Evolutionary conservation across 1,284 basidiomycete genomes (phyloP).

Genomic region (Cystobasidium slooffiae): DNA sequence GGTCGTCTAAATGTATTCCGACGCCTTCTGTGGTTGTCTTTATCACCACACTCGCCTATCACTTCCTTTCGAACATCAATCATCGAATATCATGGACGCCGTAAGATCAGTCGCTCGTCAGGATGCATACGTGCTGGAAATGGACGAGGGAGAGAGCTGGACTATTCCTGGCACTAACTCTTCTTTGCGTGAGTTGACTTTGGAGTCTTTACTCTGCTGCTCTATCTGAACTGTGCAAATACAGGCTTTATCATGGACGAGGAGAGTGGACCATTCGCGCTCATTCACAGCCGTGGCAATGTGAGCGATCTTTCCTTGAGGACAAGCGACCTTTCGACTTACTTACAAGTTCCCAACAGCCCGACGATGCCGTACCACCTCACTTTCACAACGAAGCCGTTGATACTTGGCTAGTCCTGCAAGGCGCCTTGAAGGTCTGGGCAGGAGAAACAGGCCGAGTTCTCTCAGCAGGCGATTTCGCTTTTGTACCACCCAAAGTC

Average conservation of each 20-base stretch:
- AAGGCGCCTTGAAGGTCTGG: conserved; percentile 23
- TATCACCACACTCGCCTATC: neutral
- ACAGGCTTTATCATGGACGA: conserved; percentile 33
- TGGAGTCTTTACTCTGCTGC: neutral
- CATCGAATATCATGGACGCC: conserved; percentile 8
- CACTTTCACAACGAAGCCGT: conserved; percentile 28
- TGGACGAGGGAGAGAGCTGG: conserved; percentile 28
- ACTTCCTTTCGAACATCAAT: neutral
- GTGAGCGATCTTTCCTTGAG: neutral
- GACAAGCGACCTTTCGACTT: neutral
- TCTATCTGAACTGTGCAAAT: neutral
- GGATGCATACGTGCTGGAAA: conserved; percentile 9
- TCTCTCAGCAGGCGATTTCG: conserved; percentile 27
- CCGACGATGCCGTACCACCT: conserved; percentile 26
- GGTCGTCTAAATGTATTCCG: no score
- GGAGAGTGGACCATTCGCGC: conserved; percentile 24
- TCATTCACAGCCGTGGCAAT: conserved; percentile 26
- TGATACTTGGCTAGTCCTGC: conserved; percentile 35
- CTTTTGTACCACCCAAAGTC: conserved; percentile 10
- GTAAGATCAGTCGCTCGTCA: conserved; percentile 27
- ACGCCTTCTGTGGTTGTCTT: no score
- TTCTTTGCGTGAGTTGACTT: conserved; percentile 7
- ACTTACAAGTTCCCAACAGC: neutral
- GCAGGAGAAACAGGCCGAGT: conserved; percentile 29
- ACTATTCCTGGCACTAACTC: conserved; percentile 25